Percentiles rank a stretch among this genome's conserved stretches.
Evolutionary conservation across 2,329 filamentous ascomycete species (phyloP).

Genomic region (Colletotrichum kahawae): DNA sequence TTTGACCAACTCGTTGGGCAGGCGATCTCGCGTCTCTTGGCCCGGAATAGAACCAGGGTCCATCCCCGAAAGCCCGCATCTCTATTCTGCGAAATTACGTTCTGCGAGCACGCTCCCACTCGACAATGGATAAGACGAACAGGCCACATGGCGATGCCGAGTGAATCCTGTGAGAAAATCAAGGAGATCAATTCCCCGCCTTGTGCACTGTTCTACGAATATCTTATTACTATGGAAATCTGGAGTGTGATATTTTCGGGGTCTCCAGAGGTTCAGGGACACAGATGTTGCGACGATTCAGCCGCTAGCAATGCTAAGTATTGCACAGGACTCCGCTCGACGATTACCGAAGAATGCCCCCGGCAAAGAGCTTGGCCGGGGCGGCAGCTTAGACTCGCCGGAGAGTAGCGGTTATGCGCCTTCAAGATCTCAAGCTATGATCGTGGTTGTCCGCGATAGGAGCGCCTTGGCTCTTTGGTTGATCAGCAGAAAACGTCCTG

Average conservation of each 20-base stretch:
- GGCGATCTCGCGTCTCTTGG: not conserved
- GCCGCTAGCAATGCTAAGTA: not conserved
- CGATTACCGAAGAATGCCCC: not conserved
- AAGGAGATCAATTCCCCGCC: not conserved
- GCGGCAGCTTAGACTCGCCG: not conserved
- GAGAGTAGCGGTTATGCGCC: not conserved
- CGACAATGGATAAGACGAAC: not conserved
- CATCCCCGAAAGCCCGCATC: not conserved
- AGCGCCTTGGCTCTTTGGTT: not conserved
- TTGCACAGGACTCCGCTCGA: not conserved
- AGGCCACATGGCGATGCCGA: not conserved
- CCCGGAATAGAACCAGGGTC: not conserved
- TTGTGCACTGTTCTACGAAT: not conserved
- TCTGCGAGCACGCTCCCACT: not conserved
- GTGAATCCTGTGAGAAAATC: not conserved
- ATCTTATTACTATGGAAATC: not conserved
- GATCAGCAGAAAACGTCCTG: not conserved
- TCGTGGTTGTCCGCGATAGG: not conserved
- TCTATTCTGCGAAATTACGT: not conserved
- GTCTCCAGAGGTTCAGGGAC: not conserved
- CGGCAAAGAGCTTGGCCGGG: not conserved
- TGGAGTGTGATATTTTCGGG: not conserved
- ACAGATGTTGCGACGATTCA: not conserved
- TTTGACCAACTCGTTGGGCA: not conserved
- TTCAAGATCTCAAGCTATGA: not conserved